Conservation (phyloP, 208 protist species). For the Trypanosoma caninum region DNA sequence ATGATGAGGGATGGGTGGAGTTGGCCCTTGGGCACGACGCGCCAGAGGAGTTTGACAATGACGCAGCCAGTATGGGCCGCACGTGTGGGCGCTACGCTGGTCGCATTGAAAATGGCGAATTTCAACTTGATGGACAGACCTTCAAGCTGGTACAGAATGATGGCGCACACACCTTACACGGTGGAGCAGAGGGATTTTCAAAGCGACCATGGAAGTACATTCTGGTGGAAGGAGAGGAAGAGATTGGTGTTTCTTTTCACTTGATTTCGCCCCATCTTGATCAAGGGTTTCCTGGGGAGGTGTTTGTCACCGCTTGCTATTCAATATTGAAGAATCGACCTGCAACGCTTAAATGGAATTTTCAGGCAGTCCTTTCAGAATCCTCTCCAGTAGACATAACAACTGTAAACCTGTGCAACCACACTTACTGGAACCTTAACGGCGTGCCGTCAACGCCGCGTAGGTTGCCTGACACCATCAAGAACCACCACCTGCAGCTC, state of each 20-base stretch:
- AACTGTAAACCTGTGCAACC: constrained; percentile 56
- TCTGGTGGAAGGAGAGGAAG: constrained; percentile 14
- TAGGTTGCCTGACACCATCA: constrained; percentile 28
- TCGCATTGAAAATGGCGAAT: constrained; percentile 45
- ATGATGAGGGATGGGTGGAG: constrained; percentile 64
- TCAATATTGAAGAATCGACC: constrained; percentile 25
- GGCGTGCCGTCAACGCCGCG: constrained; percentile 23
- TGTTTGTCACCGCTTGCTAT: constrained; percentile 31
- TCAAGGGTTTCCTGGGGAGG: constrained; percentile 34
- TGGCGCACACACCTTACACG: constrained; percentile 39
- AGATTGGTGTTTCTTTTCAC: constrained; percentile 23
- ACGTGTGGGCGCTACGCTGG: constrained; percentile 66
- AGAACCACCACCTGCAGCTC: constrained; percentile 43
- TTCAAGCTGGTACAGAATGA: constrained; percentile 29
- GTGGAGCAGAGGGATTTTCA: constrained; percentile 49
- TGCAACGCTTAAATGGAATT: constrained; percentile 26
- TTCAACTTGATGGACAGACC: constrained; percentile 36
- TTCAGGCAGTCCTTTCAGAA: constrained; percentile 30
- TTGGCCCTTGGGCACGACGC: constrained; percentile 48
- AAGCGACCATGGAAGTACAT: constrained; percentile 57
- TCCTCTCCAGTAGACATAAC: constrained; percentile 32
- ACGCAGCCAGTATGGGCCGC: constrained; percentile 50
- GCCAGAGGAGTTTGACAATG: constrained; percentile 41
- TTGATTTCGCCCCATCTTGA: constrained; percentile 37
- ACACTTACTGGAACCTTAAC: constrained; percentile 68